Conservation (phyloP, 1,284 basidiomycete species). For the Ceratobasidium sp. region DNA sequence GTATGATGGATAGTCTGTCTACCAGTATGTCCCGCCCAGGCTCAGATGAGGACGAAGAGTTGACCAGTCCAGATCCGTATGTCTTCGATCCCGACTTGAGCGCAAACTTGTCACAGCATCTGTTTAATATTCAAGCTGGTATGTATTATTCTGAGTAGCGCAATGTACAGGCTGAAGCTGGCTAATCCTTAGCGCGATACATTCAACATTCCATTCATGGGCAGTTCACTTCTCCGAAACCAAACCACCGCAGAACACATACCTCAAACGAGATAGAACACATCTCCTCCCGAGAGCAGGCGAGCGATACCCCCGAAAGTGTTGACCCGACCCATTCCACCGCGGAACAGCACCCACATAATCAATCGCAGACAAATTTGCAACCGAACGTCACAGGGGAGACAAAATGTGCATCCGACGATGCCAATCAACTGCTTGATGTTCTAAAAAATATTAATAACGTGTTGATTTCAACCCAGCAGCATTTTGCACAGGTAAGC, state of each 20-base stretch:
- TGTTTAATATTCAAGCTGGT: slow-evolving; percentile 7
- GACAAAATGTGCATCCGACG: no score
- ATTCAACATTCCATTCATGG: not conserved
- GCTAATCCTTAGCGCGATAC: not conserved
- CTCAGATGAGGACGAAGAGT: not conserved
- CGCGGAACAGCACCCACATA: no score
- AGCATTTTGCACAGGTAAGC: no score
- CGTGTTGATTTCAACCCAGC: no score
- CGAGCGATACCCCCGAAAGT: no score
- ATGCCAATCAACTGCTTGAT: no score
- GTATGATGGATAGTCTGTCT: not conserved
- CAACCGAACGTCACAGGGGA: no score
- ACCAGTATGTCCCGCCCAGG: not conserved
- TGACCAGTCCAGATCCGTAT: not conserved
- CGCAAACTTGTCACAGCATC: not conserved
- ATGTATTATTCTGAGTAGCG: not conserved
- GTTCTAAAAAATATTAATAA: no score
- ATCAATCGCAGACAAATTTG: no score
- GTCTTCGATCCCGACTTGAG: not conserved
- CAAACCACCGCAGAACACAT: not conserved
- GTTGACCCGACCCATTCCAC: no score
- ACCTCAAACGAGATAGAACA: not conserved
- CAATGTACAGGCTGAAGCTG: not conserved
- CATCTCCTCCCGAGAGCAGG: not conserved
- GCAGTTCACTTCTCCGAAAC: not conserved